Evolutionary conservation across 2,329 filamentous ascomycete species (phyloP).

Genomic region (Dothistroma pini): DNA sequence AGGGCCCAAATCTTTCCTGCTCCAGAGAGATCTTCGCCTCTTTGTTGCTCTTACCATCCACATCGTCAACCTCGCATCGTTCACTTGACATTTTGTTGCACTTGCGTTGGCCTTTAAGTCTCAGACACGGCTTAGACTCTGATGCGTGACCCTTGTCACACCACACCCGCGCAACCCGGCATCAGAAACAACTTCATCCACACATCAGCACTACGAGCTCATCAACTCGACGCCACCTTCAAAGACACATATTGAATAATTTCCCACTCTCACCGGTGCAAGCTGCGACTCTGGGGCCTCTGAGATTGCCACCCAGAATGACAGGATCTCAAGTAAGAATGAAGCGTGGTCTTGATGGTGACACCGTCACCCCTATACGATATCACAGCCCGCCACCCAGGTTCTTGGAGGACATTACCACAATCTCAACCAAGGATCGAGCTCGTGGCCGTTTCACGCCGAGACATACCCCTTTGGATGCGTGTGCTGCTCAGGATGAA

Average conservation of each 20-base stretch:
- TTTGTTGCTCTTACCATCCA: constrained; percentile 58
- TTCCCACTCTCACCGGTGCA: not conserved
- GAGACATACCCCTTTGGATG: constrained; percentile 21
- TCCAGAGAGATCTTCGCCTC: constrained; percentile 60
- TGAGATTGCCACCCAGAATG: not conserved
- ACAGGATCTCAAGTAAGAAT: not conserved
- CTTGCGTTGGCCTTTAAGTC: not conserved
- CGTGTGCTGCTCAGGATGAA: constrained; percentile 20
- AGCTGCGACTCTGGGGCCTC: not conserved
- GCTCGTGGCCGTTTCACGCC: constrained; percentile 12
- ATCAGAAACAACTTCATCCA: not conserved
- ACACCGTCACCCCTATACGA: constrained; percentile 18
- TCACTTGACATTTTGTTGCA: not conserved
- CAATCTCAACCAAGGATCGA: constrained; percentile 11
- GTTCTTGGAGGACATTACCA: constrained; percentile 8
- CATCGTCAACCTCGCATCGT: constrained; percentile 22
- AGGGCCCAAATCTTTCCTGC: constrained; percentile 9
- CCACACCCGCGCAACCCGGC: constrained; percentile 13
- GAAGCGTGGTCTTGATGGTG: constrained; percentile 14
- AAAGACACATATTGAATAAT: not conserved
- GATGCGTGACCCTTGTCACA: constrained; percentile 15
- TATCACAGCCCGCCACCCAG: constrained; percentile 21
- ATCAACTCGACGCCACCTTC: not conserved
- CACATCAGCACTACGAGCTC: not conserved
- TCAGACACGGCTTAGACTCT: constrained; percentile 11